These are phyloP conservation scores for Colletotrichum siamense DNA, from an alignment of 2,329 filamentous ascomycete species.

Conservation along the genomic window DNA sequence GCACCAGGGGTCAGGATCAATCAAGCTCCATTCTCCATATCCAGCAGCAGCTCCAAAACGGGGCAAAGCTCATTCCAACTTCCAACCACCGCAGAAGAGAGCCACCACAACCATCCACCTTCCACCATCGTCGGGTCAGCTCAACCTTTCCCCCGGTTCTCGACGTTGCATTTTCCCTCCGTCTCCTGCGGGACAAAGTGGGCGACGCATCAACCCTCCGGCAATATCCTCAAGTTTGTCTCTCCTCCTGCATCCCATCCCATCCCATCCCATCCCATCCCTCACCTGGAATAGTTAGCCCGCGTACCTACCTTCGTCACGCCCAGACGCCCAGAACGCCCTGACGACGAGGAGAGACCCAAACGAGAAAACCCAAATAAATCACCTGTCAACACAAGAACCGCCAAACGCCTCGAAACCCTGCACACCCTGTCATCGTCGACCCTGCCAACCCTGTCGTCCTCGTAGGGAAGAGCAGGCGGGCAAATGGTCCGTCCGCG, in stretches of 20 bases:
- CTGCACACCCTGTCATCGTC: background rate
- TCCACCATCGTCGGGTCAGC: background rate
- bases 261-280: background rate
- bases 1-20: background rate
- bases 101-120: background rate
- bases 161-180: background rate
- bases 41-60: background rate
- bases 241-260: background rate
- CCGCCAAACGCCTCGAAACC: background rate
- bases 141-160: background rate
- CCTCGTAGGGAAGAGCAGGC: background rate
- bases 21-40: background rate
- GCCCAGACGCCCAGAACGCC: background rate
- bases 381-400: background rate
- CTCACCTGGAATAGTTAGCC: no score
- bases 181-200: conserved; percentile 4
- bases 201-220: conserved; percentile 16
- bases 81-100: background rate
- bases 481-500: conserved; percentile 17
- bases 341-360: background rate
- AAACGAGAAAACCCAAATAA: background rate
- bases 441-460: background rate
- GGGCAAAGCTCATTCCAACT: background rate
- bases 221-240: conserved; percentile 10
- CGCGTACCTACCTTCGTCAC: background rate